Evolutionary conservation across 139 green algal species (phyloP).

Genomic region (Gonium pectorale): DNA sequence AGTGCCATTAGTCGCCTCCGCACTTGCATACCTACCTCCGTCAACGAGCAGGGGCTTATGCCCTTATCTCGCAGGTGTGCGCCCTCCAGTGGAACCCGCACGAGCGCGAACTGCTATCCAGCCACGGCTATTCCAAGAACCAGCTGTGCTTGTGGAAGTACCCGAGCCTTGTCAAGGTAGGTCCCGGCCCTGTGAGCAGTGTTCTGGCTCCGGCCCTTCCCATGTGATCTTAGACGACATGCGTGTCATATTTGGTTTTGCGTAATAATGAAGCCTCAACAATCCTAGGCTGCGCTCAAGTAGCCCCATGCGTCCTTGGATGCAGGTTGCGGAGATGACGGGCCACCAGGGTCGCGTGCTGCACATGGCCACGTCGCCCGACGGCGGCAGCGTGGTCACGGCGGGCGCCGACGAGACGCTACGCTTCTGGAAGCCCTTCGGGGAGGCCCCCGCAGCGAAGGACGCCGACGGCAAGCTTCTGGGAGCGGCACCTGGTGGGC

Average conservation of each 20-base stretch:
- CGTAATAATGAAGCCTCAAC: no score
- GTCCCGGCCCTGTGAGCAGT: no score
- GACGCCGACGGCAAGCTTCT: conserved; percentile 41
- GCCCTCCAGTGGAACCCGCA: conserved; percentile 96
- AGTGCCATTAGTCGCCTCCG: no score
- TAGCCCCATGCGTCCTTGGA: background rate
- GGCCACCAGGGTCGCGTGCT: conserved; percentile 94
- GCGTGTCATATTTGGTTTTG: no score
- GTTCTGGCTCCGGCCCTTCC: no score
- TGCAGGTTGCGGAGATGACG: conserved; percentile 86
- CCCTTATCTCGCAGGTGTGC: conserved; percentile 90
- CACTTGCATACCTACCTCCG: no score
- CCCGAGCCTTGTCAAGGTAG: conserved; percentile 86
- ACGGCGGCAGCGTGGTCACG: conserved; percentile 94
- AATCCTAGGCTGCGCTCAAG: no score
- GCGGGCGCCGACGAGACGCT: conserved; percentile 94
- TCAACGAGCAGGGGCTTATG: no score
- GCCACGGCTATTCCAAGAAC: conserved; percentile 98
- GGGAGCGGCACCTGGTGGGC: background rate
- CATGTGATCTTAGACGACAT: no score
- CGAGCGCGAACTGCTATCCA: conserved; percentile 96
- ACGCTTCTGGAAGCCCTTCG: conserved; percentile 97
- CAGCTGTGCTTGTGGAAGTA: conserved; percentile 95
- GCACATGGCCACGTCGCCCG: conserved; percentile 93
- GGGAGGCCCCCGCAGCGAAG: conserved; percentile 48